Conservation (phyloP, 1,139 yeast species). For the Sugiyamaella neomexicana region DNA sequence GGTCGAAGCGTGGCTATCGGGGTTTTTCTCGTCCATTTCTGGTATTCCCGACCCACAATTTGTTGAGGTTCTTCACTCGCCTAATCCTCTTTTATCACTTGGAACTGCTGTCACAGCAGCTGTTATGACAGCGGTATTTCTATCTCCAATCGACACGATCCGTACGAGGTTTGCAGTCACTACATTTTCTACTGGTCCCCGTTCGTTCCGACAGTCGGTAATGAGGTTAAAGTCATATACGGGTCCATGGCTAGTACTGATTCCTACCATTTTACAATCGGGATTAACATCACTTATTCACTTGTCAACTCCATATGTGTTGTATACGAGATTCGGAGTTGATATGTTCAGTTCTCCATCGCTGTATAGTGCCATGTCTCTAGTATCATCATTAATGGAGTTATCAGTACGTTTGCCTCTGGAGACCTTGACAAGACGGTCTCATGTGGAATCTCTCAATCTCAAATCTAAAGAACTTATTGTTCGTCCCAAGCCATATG, state of each 20-base stretch:
- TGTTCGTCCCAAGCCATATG: constrained; percentile 43
- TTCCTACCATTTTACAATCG: constrained; percentile 64
- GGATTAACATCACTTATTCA: constrained; percentile 62
- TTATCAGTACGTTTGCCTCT: constrained; percentile 78
- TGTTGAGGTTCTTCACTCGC: constrained; percentile 77
- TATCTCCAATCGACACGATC: constrained; percentile 81
- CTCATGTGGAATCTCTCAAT: constrained; percentile 66
- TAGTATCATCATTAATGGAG: constrained; percentile 62
- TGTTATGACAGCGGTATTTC: constrained; percentile 68
- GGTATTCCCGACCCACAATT: constrained; percentile 91
- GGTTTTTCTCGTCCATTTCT: constrained; percentile 75
- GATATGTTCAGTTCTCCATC: constrained; percentile 69
- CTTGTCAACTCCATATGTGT: constrained; percentile 69
- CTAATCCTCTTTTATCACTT: constrained; percentile 70
- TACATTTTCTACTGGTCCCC: constrained; percentile 41
- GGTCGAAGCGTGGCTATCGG: constrained; percentile 89
- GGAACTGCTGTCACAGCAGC: constrained; percentile 69
- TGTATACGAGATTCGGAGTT: constrained; percentile 64
- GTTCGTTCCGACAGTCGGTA: constrained; percentile 44
- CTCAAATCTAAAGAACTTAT: constrained; percentile 34
- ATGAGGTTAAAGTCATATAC: constrained; percentile 46
- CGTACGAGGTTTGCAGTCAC: constrained; percentile 77
- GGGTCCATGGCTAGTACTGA: constrained; percentile 54
- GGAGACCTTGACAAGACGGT: constrained; percentile 81
- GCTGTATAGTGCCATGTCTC: constrained; percentile 53